phyloP scores from a whole-genome alignment of 345 rosid genomes.

The Sisymbrium irio region DNA sequence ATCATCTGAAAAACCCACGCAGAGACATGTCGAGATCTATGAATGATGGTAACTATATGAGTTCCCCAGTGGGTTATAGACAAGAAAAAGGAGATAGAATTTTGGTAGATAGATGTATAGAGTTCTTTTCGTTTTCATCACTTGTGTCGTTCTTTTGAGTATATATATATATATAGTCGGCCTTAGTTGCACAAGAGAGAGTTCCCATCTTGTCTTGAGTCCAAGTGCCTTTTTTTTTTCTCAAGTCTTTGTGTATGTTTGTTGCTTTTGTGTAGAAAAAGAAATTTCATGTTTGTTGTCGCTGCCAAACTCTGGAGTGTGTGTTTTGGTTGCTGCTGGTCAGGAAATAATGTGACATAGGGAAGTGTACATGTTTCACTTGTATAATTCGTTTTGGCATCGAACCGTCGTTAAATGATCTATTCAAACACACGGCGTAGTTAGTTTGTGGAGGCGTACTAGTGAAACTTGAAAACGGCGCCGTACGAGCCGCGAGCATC shows the following conservation, averaged over 20 bases:
- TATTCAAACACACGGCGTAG: neutral
- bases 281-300: neutral
- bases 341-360: neutral
- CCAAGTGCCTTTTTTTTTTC: neutral
- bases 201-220: neutral
- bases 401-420: neutral
- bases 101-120: constrained; percentile 40
- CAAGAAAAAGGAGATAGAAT: constrained; percentile 14
- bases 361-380: constrained; percentile 14
- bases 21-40: neutral
- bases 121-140: constrained; percentile 15
- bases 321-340: neutral
- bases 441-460: too few species aligned
- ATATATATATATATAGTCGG: constrained; percentile 23
- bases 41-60: constrained; percentile 11
- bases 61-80: constrained; percentile 1
- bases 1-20: neutral
- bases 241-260: constrained; percentile 14
- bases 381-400: neutral
- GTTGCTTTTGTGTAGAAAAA: constrained; percentile 15
- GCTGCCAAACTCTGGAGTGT: constrained; percentile 1
- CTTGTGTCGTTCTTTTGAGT: constrained; percentile 1
- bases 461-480: neutral
- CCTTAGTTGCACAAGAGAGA: constrained; percentile 20
- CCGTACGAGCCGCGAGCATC: neutral